Evolutionary conservation across 75 land plant genomes (phyloP), one percentile per base, ranked within the genome.

Genomic region (Pinus tabuliformis): DNA sequence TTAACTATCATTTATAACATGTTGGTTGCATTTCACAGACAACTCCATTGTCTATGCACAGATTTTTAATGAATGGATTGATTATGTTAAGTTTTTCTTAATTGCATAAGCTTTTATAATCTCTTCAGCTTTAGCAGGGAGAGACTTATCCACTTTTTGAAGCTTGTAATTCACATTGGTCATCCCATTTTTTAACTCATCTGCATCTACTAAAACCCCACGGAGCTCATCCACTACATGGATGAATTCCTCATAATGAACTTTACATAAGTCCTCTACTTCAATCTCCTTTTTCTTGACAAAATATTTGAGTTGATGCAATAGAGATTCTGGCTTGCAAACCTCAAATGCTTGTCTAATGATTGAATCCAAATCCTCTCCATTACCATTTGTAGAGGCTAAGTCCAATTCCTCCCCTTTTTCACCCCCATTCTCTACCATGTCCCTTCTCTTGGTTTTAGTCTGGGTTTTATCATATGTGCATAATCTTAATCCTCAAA

Each of bases 171-270:
- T 95, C 70, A 89, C 90, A 37, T 81, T 76, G 20, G 85, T 83
- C 60, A 97, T 93, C n/a, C 93, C 78, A 54, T 93, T 86, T 66
- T 97, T 97, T 58, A 97, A 87, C 45, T 89, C 86, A 56, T 95
- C 95, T 45, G 92, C 98, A 73, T 92, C 95, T 64, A 90, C 89
- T 60, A 97, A 89, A 18, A 97, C 90, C 71, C 92, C 86, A 56
- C 93, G 83, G 73, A 97, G 89, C 75, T 97, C 99, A 65, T 97
- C 99, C 56, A 97, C 98, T 56, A 98, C 99, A 39, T 80, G 83
- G 81, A 97, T 94, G 88, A 97, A 97, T 82, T 97, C 99, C 80
- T 91, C 83, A 86, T 92, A 97, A 81, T 97, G 99, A 30, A 91
- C 86, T 62, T 83, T 85, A 76, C 99, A 97, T 30, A 97, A 85